phyloP scores from a whole-genome alignment of 202 grass and related monocot species.

The Panicum virgatum region DNA sequence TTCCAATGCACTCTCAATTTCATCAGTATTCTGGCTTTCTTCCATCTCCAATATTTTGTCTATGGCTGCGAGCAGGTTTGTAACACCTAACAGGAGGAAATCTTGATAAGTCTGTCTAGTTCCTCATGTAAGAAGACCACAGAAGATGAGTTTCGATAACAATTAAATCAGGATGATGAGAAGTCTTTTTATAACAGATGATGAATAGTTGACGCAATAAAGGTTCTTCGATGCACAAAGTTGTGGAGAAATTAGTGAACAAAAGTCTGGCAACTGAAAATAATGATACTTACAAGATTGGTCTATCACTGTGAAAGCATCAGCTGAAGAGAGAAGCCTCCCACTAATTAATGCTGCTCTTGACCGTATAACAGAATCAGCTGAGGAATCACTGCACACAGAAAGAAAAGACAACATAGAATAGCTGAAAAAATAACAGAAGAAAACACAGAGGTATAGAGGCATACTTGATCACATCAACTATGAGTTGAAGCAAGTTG shows the following conservation, averaged over 20 bases:
- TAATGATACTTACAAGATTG: slow-evolving; percentile 58
- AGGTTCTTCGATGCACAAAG: slow-evolving; percentile 6
- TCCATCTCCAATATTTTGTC: slow-evolving; percentile 60
- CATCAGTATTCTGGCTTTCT: slow-evolving; percentile 64
- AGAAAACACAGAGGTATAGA: slow-evolving; percentile 34
- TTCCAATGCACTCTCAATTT: slow-evolving; percentile 75
- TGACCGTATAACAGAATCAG: slow-evolving; percentile 77
- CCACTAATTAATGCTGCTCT: slow-evolving; percentile 83
- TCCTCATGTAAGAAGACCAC: not conserved
- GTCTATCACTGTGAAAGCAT: slow-evolving; percentile 58
- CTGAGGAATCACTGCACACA: slow-evolving; percentile 61
- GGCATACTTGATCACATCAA: slow-evolving; percentile 73
- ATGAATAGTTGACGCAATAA: not conserved
- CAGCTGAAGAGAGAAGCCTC: slow-evolving; percentile 80
- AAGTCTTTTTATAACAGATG: not conserved
- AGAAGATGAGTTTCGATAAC: not conserved
- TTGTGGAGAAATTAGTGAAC: not conserved
- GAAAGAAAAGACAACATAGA: slow-evolving; percentile 5
- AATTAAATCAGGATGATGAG: slow-evolving; percentile 15
- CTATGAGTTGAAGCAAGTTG: slow-evolving; percentile 78
- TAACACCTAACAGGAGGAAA: slow-evolving; percentile 58
- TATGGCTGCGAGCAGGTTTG: slow-evolving; percentile 60
- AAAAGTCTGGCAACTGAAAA: slow-evolving; percentile 22
- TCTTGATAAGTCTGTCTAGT: slow-evolving; percentile 26
- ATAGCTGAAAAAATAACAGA: slow-evolving; percentile 17